Percentiles rank a stretch among this genome's conserved stretches.
Conservation (phyloP, 2,329 filamentous ascomycete species). For the Colletotrichum sp. region DNA sequence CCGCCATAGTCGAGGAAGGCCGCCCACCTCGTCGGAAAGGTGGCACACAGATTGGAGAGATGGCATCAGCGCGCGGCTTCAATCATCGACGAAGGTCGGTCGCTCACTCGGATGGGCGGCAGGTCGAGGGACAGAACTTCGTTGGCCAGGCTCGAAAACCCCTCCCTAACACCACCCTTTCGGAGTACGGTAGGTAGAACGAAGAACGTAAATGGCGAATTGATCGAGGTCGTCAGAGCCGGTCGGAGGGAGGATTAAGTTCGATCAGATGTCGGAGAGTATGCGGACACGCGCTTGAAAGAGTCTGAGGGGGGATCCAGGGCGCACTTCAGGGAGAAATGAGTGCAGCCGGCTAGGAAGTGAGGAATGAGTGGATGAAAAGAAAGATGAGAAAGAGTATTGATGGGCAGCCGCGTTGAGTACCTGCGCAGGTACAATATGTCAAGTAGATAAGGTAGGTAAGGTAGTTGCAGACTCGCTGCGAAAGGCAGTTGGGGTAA, state of each 20-base stretch:
- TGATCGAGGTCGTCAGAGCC: neutral
- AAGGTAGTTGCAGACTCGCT: neutral
- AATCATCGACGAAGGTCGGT: constrained; percentile 4
- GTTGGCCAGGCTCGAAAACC: neutral
- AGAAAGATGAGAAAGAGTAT: neutral
- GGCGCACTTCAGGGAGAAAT: neutral
- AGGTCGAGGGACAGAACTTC: neutral
- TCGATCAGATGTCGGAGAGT: neutral
- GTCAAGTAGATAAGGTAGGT: neutral
- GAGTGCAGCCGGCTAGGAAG: neutral
- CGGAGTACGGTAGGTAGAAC: neutral
- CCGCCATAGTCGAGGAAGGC: constrained; percentile 20
- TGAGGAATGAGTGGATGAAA: neutral
- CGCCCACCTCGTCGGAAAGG: constrained; percentile 17
- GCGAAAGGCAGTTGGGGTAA: neutral
- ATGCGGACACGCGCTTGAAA: neutral
- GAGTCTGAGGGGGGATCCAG: neutral
- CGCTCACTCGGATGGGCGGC: neutral
- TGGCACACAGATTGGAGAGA: constrained; percentile 16
- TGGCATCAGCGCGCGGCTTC: constrained; percentile 18
- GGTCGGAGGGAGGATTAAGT: neutral
- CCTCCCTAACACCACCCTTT: neutral
- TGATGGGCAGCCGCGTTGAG: neutral
- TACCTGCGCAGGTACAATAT: neutral
- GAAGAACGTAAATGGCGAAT: neutral